These are phyloP conservation scores for Gyromitra esculenta DNA, from an alignment of 2,329 filamentous ascomycete genomes.

Conservation along the genomic window DNA sequence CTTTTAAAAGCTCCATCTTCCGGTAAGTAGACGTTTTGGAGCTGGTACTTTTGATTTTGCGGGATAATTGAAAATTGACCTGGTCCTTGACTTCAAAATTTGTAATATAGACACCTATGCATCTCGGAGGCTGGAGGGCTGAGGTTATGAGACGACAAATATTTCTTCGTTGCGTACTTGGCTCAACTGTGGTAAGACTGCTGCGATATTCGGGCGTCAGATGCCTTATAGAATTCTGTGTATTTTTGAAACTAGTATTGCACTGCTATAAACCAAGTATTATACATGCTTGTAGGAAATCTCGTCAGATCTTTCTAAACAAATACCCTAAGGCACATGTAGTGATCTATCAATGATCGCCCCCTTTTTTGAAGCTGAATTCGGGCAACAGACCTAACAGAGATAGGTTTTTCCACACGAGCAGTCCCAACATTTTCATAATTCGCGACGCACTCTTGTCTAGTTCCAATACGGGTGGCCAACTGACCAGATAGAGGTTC, in stretches of 20 bases:
- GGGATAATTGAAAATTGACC: background rate
- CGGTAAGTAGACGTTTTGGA: background rate
- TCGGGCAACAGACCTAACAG: background rate
- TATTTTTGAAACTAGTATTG: too few species aligned
- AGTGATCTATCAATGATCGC: slow-evolving; percentile 2
- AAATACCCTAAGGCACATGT: background rate
- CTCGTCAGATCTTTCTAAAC: too few species aligned
- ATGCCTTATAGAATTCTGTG: too few species aligned
- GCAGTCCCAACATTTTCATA: background rate
- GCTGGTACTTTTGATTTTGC: background rate
- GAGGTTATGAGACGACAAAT: too few species aligned
- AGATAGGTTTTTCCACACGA: background rate
- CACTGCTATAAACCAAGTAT: too few species aligned
- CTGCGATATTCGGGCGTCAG: background rate
- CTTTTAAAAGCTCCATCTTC: background rate
- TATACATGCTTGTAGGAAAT: too few species aligned
- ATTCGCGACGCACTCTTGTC: background rate
- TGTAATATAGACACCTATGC: too few species aligned
- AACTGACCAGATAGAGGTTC: background rate
- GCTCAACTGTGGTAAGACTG: background rate
- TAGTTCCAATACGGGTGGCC: background rate
- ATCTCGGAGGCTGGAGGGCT: too few species aligned
- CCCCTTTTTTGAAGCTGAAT: background rate
- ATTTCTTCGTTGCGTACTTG: background rate
- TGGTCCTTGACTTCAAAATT: background rate